Base-by-base conservation (phyloP, 441 rosid species). In the Populus hybrid region DNA sequence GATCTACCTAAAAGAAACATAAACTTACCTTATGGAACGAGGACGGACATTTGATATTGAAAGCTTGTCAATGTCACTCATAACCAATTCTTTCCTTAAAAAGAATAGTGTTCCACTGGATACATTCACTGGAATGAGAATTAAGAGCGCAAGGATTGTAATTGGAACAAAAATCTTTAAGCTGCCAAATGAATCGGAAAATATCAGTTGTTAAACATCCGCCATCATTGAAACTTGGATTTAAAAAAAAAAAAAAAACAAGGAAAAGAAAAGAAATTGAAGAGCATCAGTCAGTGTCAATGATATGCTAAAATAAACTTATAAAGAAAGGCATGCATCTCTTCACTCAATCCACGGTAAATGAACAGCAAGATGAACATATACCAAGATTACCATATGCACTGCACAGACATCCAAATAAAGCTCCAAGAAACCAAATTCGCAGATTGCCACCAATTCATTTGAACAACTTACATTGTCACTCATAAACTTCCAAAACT, bases 31-130 rank as follows among this genome's bases (percentile, higher is more conserved):
- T 73, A 81, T 76, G 81, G 99, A 96, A 83, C 85, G 40, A 34
- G 98, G 93, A 30, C 79, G 92, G 68, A 96, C 99, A 82, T 94
- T 96, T 8, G 99, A 96, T 81, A 96, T 93, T 1, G 99, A 96
- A 59, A 96, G 97, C 87, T 88, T 96, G 84, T 96, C 98, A 28
- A 96, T 93, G 83, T 92, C 81, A 83, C 96, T 96, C 75, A 89
- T 84, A 9, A 94, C 98, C 79, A 96, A 85, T 70, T 94, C 98
- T 76, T 87, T 93, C 85, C 85, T 86, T 78, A 96, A 83, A 83
- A 94, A 91, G 84, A 85, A 91, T 35, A 96, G 78, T 21, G 97
- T 92, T 65, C 96, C 98, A 85, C 93, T 91, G 65, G 99, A 94
- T 73, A 91, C 92, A 83, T 94, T 96, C 81, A 96, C 99, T 34